A percentile compares a stretch with the other conserved stretches of the same genome.
These are phyloP conservation scores for Rutstroemia sp. DNA, from an alignment of 2,329 filamentous ascomycete species.

Conservation along the genomic window DNA sequence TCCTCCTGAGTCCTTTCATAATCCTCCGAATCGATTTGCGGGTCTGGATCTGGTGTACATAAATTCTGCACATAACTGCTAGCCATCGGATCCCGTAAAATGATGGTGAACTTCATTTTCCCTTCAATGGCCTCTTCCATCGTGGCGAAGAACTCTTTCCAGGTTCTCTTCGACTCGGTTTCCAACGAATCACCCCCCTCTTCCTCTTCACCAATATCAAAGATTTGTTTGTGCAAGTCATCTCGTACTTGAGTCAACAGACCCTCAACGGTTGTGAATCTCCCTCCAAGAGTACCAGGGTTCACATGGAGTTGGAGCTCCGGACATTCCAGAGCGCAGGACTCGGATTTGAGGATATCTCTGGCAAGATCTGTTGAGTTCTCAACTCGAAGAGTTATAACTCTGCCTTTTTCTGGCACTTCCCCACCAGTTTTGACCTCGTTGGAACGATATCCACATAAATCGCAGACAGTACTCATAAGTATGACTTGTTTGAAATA, in stretches of 20 bases:
- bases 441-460: conserved; percentile 90
- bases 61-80: conserved; percentile 92
- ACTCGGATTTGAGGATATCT: conserved; percentile 95
- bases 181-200: conserved; percentile 74
- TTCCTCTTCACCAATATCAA: conserved; percentile 55
- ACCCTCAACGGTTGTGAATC: conserved; percentile 95
- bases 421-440: conserved; percentile 97
- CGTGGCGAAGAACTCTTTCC: conserved; percentile 73
- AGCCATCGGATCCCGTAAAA: conserved; percentile 81
- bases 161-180: conserved; percentile 57
- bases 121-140: conserved; percentile 75
- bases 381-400: conserved; percentile 70
- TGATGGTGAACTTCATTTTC: conserved; percentile 70
- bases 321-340: conserved; percentile 77
- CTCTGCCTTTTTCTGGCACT: conserved; percentile 77
- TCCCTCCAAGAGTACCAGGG: conserved; percentile 86
- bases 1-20: conserved; percentile 88
- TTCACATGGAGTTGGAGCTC: conserved; percentile 84
- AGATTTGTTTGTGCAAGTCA: conserved; percentile 83
- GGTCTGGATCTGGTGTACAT: conserved; percentile 67
- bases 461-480: conserved; percentile 87
- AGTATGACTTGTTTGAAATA: conserved; percentile 97
- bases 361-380: conserved; percentile 68
- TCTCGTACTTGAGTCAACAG: conserved; percentile 86
- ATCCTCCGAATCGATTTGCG: conserved; percentile 71